Evolutionary conservation across 805 yeast species (phyloP), one percentile per base, ranked within the genome.

Genomic region (Candida silvatica): DNA sequence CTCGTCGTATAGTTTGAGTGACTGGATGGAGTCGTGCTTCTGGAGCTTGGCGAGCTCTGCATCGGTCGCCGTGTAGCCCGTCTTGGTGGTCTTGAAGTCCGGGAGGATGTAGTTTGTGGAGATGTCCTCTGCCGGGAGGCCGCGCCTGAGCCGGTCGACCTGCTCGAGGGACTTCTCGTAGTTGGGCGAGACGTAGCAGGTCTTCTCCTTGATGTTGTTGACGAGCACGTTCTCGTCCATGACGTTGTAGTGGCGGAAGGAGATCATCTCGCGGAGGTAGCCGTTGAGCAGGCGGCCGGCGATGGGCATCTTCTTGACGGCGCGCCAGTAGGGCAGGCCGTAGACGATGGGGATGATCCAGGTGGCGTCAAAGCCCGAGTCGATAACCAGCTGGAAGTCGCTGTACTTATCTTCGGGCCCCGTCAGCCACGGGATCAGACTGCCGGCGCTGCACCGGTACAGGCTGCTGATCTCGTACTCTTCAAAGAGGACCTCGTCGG

Each of bases 401-500:
- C 37, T 46, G 27, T 51, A 52, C 3, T 20, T 20, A 7, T 25
- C 20, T 4, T 33, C 27, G 19, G 45, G 30, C 31, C 41, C 32
- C 6, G 37, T 31, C 32, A 60, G 59, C 77, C 86, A 83, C 2
- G 88, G 87, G 3, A 74, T 67, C 38, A 77, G 66, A 0, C 74
- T 66, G 2, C 71, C 76, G 0, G 74, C 67, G 0, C 82, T 73
- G 17, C 83, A 71, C 39, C 94, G 66, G 43, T 77, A 81, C 39
- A 83, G 69, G 22, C 75, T 70, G 11, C 67, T 67, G 49, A 92
- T 82, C 3, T 85, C 94, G 51, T 80, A 92, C 51, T 92, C 97
- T 56, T 92, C 99, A 60, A 94, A 90, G 1, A 92, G 71, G 0
- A 92, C 81, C 58, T 87, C 95, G 54, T 92, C 97, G 12, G 85